These are phyloP conservation scores for Esteya vermicola DNA, from an alignment of 2,329 filamentous ascomycete genomes.

Conservation along the genomic window DNA sequence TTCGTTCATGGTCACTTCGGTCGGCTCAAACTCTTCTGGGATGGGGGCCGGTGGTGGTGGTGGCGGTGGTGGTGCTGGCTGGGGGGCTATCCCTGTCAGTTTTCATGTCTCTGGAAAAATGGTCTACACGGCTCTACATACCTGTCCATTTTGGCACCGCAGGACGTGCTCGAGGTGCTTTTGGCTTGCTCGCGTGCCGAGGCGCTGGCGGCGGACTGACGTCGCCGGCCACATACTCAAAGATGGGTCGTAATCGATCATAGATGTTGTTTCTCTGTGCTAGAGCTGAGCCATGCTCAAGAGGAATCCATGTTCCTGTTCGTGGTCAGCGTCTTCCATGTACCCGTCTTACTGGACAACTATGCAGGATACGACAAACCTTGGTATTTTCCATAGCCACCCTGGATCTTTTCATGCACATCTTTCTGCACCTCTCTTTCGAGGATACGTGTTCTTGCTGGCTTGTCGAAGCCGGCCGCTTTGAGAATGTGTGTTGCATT, in stretches of 20 bases:
- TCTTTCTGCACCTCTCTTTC: slow-evolving; percentile 97
- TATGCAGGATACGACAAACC: slow-evolving; percentile 35
- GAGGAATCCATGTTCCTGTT: slow-evolving; percentile 85
- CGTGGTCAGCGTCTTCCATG: not conserved
- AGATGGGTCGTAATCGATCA: slow-evolving; percentile 71
- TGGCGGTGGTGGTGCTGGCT: not conserved
- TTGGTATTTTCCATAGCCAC: slow-evolving; percentile 97
- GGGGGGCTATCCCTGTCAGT: not conserved
- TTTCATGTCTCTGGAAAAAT: too few relatives aligned
- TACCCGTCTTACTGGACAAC: not conserved
- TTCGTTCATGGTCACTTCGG: slow-evolving; percentile 49
- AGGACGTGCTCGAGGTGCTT: slow-evolving; percentile 50
- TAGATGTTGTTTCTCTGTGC: slow-evolving; percentile 79
- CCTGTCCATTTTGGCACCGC: slow-evolving; percentile 47
- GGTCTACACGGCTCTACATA: slow-evolving; percentile 14
- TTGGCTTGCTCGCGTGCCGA: slow-evolving; percentile 80
- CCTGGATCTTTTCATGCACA: slow-evolving; percentile 93
- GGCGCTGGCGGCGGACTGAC: slow-evolving; percentile 86
- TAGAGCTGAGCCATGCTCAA: slow-evolving; percentile 65
- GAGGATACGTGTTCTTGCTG: slow-evolving; percentile 82
- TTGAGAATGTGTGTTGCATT: slow-evolving; percentile 99
- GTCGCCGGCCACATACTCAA: slow-evolving; percentile 75
- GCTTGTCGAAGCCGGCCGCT: slow-evolving; percentile 93
- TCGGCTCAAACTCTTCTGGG: slow-evolving; percentile 51
- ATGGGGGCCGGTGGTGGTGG: slow-evolving; percentile 15